phyloP scores from a whole-genome alignment of 2,329 filamentous ascomycete genomes.

The Penicillium olsonii region DNA sequence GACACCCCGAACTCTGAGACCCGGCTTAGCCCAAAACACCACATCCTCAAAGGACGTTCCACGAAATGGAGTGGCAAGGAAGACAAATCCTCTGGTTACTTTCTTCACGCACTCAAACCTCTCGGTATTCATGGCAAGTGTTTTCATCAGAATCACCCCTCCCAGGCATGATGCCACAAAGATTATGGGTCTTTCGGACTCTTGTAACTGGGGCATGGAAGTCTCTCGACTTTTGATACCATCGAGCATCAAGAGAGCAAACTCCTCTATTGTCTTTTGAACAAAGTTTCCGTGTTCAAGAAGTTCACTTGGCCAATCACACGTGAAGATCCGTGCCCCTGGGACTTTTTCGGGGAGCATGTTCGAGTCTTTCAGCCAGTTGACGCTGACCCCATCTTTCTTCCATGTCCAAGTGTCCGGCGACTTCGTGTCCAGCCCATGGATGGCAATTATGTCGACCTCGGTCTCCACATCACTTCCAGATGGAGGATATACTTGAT shows the following conservation, averaged over 20 bases:
- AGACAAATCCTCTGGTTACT: background rate
- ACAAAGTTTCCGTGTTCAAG: background rate
- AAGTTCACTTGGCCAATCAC: background rate
- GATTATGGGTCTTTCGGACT: background rate
- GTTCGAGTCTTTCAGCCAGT: background rate
- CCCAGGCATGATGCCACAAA: background rate
- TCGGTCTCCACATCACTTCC: background rate
- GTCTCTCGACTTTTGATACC: too few species aligned
- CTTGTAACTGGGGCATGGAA: too few species aligned
- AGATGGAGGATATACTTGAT: too few species aligned
- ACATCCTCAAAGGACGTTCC: background rate
- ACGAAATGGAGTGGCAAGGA: background rate
- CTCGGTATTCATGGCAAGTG: too few species aligned
- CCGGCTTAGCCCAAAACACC: background rate
- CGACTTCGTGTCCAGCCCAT: background rate
- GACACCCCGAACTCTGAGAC: too few species aligned
- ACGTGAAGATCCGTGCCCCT: background rate
- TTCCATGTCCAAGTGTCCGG: background rate
- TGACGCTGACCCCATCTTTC: background rate
- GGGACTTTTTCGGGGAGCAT: background rate
- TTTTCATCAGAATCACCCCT: background rate
- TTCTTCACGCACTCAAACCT: too few species aligned
- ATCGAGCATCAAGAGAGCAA: background rate
- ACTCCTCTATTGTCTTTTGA: background rate
- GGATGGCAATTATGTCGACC: background rate